Percentiles rank a stretch among this genome's conserved stretches.
phyloP scores from a whole-genome alignment of 2,329 filamentous ascomycete species.

The Cladosporium sp. region DNA sequence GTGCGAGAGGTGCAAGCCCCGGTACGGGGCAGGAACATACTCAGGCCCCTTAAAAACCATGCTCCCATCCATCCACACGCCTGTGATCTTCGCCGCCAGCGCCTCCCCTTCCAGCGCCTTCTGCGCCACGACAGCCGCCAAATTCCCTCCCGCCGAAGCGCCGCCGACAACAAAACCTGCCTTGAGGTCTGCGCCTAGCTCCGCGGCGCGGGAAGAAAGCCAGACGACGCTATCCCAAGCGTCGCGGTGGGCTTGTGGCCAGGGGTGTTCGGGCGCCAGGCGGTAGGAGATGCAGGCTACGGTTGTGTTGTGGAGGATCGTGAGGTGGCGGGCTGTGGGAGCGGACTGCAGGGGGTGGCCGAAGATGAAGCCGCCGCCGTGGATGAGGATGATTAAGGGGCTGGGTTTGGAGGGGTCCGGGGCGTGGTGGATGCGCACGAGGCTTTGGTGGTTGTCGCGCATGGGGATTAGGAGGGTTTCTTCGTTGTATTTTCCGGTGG shows the following conservation, averaged over 20 bases:
- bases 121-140: conserved; percentile 37
- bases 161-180: conserved; percentile 49
- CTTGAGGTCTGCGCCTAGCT: conserved; percentile 39
- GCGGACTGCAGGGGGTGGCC: conserved; percentile 19
- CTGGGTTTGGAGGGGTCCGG: conserved; percentile 11
- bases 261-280: conserved; percentile 55
- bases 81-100: conserved; percentile 42
- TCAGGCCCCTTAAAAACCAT: conserved; percentile 27
- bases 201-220: too few relatives aligned
- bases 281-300: conserved; percentile 38
- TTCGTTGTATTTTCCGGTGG: not conserved
- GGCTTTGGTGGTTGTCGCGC: conserved; percentile 32
- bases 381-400: conserved; percentile 22
- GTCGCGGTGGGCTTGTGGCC: conserved; percentile 50
- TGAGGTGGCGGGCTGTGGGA: conserved; percentile 15
- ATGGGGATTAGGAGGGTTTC: conserved; percentile 22
- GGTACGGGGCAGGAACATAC: conserved; percentile 37
- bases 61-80: conserved; percentile 43
- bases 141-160: conserved; percentile 43
- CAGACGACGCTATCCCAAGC: conserved; percentile 45
- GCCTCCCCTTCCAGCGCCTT: conserved; percentile 36
- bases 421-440: conserved; percentile 30
- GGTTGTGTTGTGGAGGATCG: conserved; percentile 1
- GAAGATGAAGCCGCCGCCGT: conserved; percentile 23
- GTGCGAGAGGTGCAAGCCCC: conserved; percentile 33